A percentile compares a stretch with the other conserved stretches of the same genome.
These are phyloP conservation scores for Nidularia pulvinata DNA, from an alignment of 768 basidiomycete genomes.

Conservation along the genomic window DNA sequence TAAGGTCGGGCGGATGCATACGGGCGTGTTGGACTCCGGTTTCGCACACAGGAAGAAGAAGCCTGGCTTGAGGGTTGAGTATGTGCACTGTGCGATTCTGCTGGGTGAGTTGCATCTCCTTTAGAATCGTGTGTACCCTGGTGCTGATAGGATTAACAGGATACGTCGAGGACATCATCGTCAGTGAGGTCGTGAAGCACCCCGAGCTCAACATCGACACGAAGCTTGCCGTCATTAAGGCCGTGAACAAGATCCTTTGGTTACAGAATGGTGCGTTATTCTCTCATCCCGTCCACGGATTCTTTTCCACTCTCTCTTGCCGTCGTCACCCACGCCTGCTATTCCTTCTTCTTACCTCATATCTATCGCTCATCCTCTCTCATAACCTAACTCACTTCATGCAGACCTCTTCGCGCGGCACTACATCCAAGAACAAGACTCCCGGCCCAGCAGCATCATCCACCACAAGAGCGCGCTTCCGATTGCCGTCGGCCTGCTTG, in stretches of 20 bases:
- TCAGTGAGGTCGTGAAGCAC: slow-evolving; percentile 26
- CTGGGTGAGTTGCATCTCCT: slow-evolving; percentile 15
- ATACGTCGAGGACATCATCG: slow-evolving; percentile 31
- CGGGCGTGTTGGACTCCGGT: slow-evolving; percentile 23
- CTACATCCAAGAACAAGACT: slow-evolving; percentile 20
- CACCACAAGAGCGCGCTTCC: too few species aligned
- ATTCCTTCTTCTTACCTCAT: too few species aligned
- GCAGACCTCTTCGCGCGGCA: slow-evolving; percentile 27
- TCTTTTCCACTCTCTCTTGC: too few species aligned
- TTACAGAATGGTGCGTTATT: background rate
- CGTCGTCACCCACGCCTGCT: too few species aligned
- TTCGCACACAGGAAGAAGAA: slow-evolving; percentile 33
- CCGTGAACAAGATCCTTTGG: slow-evolving; percentile 27
- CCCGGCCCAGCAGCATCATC: too few species aligned
- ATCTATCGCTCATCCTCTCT: too few species aligned
- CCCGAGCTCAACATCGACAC: slow-evolving; percentile 21
- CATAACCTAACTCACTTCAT: background rate
- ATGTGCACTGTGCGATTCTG: slow-evolving; percentile 24
- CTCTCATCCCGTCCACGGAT: background rate
- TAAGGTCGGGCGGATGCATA: slow-evolving; percentile 41
- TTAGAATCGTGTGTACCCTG: background rate
- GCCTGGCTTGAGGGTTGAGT: slow-evolving; percentile 22
- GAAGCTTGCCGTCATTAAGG: slow-evolving; percentile 29
- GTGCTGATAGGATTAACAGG: background rate
- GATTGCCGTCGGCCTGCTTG: too few species aligned